Evolutionary conservation across 2,329 filamentous ascomycete species (phyloP), one percentile per base, ranked within the genome.

Genomic region (Rutstroemia sydowiana): DNA sequence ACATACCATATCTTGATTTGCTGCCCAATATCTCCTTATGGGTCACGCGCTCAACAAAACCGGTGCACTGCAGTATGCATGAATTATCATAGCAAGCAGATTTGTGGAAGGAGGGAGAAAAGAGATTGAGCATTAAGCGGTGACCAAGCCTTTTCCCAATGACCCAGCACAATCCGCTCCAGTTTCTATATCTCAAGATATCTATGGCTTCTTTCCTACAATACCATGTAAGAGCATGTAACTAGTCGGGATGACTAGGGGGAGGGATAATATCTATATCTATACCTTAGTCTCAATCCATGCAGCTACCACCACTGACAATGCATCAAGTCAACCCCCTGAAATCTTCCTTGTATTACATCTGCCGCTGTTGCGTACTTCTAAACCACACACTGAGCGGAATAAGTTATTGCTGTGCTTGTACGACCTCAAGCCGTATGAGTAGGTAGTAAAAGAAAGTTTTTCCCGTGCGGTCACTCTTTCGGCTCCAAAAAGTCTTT

Each of bases 1-100:
- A 46, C 48, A 45, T 40, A 39, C 31, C 13, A 31, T 43, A 43
- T 23, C 39, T 16, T 46, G 48, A 46, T 51, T 51, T 46, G 42
- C 48, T 43, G 48, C 48, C 48, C 48, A 50, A 50, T 41, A 50
- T 30, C 42, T 46, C 42, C 18, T 13, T 41, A 31, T 45, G 48
- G 26, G 46, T 51, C 48, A 51, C 48, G 48, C 48, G 48, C 41
- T 43, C 48, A 51, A 45, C 16, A 34, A 20, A 36, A n/a, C 31
- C 30, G 41, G 41, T n/a, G 16, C 48, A 51, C 48, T 40, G 48
- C 48, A 51, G 48, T 43, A 41, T 51, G 48, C 48, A 51, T 51
- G 48, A 46, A 3, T 26, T 21, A 36, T 45, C 28, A 45, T 50
- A 23, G 40, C n/a, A 37, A 37, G 34, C n/a, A 16, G 18, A 37